Evolutionary conservation across 495 filamentous ascomycete genomes (phyloP), one percentile per base, ranked within the genome.

Genomic region (Tuber aestivum): DNA sequence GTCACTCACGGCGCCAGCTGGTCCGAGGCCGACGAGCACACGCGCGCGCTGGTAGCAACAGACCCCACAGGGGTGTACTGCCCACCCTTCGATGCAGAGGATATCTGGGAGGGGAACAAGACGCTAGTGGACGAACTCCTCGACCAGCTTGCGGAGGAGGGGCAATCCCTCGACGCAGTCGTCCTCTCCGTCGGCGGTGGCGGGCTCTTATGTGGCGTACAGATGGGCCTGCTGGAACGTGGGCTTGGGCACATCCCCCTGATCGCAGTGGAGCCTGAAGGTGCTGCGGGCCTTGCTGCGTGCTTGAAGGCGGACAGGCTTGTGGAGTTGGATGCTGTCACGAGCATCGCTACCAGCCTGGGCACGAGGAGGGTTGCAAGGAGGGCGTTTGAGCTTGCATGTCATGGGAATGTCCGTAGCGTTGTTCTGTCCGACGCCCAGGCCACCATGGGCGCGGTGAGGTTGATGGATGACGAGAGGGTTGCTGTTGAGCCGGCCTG

Each of bases 171-270:
- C 81, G 91, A 94, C 79, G 92, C 89, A 12, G 84, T 99, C 3
- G 87, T 97, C 18, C 96, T 93, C 83, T 92, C 87, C 77, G 93
- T 97, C 69, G 95, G 95, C 18, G 95, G 95, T 21, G 95, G 95
- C 6, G 95, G 95, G 1, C 84, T 99, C 65, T 86, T 97, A 48
- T 91, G 90, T 75, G 95, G 95, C 1, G 80, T 97, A 10, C 88
- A 93, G 82, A 85, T 90, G 83, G 94, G 93, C 14, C 82, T 97
- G 14, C 89, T 92, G 76, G 76, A 81, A 41, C 84, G 87, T 81
- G 81, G 85, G 21, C 41, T 41, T 10, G 44, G 76, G 74, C 68
- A 72, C 77, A 82, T 78, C 32, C 37, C 86, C 41, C 88, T 97
- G 16, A 81, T 97, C 38, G 94, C 92, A 18, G 84, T 97, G 72